Base-by-base conservation (phyloP, 495 filamentous ascomycete species). In the Penicillium argentinense region DNA sequence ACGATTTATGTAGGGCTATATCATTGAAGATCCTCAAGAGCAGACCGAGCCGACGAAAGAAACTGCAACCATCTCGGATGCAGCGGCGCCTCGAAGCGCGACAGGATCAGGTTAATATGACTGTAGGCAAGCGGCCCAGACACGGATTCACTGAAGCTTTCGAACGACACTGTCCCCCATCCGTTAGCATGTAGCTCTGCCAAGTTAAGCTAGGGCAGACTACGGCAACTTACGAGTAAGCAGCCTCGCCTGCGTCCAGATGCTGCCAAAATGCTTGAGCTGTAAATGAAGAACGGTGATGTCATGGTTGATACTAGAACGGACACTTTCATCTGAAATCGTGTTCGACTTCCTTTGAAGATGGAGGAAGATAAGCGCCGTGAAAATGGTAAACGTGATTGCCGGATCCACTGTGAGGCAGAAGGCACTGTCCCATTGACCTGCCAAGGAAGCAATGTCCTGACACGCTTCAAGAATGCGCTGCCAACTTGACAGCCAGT, bases 341-440 rank as follows among this genome's bases (percentile, higher is more conserved):
- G 44, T 17, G 5, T 18, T 39, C 5, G 42, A 50, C 26, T 45
- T 54, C 33, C 23, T 54, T 28, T 60, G 57, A 6, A 60, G 39
- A 32, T 54, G 23, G 3, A 60, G 32, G 12, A 60, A 49, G 1
- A 60, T 43, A 0, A 57, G 54, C 13, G 46, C 34, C 12, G 50
- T 50, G 24, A 60, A 56, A 19, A 54, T 28, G 24, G 28, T 57
- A 6, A 60, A 50, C 1, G 33, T 22, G 17, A 57, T 60, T 5
- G 53, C 57, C 17, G 57, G 57, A 27, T 60, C 57, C 2, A 56
- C 57, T 7, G 5, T 47, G 4, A 56, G 16, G 28, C 42, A 53
- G 40, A 53, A 54, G 12, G 45, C 22, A 38, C 45, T 50, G 38
- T 60, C 39, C 53, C 53, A 60, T 33, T 60, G 53, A 2, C 18